Conservation (phyloP, 441 rosid species). For the Aquilaria agallochum region DNA sequence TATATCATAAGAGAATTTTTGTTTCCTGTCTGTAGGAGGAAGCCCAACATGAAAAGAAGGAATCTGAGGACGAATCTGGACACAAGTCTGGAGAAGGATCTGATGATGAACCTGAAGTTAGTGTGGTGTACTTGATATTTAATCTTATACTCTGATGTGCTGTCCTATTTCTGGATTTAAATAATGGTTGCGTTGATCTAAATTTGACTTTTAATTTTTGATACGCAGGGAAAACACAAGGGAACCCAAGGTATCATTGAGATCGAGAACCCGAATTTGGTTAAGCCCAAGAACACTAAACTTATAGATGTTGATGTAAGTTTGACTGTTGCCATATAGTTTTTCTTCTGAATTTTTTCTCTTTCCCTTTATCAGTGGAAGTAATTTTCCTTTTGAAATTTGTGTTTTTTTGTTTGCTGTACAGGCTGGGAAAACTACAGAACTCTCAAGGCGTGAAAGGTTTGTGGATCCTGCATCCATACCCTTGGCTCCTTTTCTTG, state of each 20-base stretch:
- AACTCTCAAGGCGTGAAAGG: constrained; percentile 99
- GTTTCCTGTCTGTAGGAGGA: constrained; percentile 38
- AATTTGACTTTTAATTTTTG: neutral
- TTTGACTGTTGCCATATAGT: constrained; percentile 6
- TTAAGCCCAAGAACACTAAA: constrained; percentile 66
- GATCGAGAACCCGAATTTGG: constrained; percentile 87
- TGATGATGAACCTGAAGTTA: constrained; percentile 62
- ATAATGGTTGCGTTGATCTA: neutral
- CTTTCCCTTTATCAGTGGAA: neutral
- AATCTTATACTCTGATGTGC: neutral
- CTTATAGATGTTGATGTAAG: constrained; percentile 88
- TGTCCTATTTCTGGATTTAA: neutral
- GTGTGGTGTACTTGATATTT: constrained; percentile 15
- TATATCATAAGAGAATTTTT: neutral
- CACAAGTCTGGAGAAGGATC: constrained; percentile 74
- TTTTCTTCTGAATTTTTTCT: constrained; percentile 1
- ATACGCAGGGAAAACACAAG: constrained; percentile 59
- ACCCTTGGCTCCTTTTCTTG: neutral
- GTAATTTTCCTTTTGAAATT: neutral
- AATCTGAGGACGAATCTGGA: constrained; percentile 49
- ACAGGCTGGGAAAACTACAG: constrained; percentile 71
- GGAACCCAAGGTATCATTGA: constrained; percentile 80
- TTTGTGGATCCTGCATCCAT: constrained; percentile 21
- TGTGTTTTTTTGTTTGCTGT: constrained; percentile 1
- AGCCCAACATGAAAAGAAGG: constrained; percentile 53